These are phyloP conservation scores for Daldinia concentrica DNA, from an alignment of 495 filamentous ascomycete species.

Conservation along the genomic window DNA sequence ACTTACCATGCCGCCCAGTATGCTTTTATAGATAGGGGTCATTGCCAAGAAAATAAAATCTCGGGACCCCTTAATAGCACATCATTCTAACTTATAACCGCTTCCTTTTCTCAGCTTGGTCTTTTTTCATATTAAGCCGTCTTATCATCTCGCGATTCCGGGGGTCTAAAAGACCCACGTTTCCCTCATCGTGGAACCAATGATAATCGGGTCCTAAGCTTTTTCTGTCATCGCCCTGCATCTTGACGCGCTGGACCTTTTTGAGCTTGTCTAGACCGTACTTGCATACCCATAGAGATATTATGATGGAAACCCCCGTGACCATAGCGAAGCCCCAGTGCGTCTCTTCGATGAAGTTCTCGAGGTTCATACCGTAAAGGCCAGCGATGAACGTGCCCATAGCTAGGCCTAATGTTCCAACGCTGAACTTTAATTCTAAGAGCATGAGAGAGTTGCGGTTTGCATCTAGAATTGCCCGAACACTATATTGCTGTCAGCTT, in stretches of 20 bases:
- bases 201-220: conserved; percentile 47
- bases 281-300: conserved; percentile 77
- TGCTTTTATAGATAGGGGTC: conserved; percentile 1
- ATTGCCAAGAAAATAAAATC: neutral
- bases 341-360: conserved; percentile 98
- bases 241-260: conserved; percentile 88
- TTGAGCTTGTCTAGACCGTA: conserved; percentile 85
- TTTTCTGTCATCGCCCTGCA: conserved; percentile 62
- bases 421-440: conserved; percentile 94
- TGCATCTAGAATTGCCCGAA: conserved; percentile 95
- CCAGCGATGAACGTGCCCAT: conserved; percentile 93
- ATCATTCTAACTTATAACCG: conserved; percentile 34
- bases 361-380: conserved; percentile 99
- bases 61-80: neutral
- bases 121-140: conserved; percentile 58
- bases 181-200: conserved; percentile 57
- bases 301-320: conserved; percentile 71
- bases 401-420: conserved; percentile 90
- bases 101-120: conserved; percentile 48
- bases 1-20: conserved; percentile 23
- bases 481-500: conserved; percentile 58
- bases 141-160: conserved; percentile 57
- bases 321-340: conserved; percentile 85
- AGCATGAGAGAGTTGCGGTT: conserved; percentile 99
- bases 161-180: conserved; percentile 54